Evolutionary conservation across 2,329 filamentous ascomycete genomes (phyloP).

Genomic region (Sporothrix pallida): DNA sequence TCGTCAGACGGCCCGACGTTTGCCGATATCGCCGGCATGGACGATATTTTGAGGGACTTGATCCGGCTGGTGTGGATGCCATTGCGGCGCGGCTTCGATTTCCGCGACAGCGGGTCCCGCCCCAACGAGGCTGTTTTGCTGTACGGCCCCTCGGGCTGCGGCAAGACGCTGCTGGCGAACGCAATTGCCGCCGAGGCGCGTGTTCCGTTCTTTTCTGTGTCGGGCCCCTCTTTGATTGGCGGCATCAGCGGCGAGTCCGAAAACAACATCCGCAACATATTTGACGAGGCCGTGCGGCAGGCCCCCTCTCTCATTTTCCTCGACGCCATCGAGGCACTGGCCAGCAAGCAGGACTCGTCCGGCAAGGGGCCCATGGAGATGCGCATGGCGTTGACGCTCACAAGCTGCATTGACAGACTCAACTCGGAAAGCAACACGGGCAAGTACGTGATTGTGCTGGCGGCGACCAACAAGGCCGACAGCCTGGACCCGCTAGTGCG

Average conservation of each 20-base stretch:
- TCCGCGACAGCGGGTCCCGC: slow-evolving; percentile 68
- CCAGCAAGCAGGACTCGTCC: slow-evolving; percentile 72
- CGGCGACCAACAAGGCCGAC: slow-evolving; percentile 87
- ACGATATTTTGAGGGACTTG: slow-evolving; percentile 71
- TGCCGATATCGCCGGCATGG: slow-evolving; percentile 76
- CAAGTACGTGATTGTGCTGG: slow-evolving; percentile 77
- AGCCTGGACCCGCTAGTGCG: slow-evolving; percentile 78
- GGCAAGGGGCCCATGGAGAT: slow-evolving; percentile 85
- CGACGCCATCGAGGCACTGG: slow-evolving; percentile 90
- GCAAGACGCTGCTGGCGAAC: slow-evolving; percentile 83
- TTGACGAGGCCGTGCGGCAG: slow-evolving; percentile 83
- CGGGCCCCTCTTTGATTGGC: slow-evolving; percentile 79
- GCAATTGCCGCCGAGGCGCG: slow-evolving; percentile 77
- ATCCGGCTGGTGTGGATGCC: slow-evolving; percentile 75
- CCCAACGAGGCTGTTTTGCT: slow-evolving; percentile 77
- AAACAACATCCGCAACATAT: slow-evolving; percentile 82
- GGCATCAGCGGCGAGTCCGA: slow-evolving; percentile 91
- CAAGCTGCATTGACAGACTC: slow-evolving; percentile 85
- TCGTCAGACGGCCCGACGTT: slow-evolving; percentile 72
- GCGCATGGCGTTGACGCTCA: slow-evolving; percentile 80
- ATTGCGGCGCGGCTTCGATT: slow-evolving; percentile 70
- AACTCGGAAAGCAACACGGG: slow-evolving; percentile 63
- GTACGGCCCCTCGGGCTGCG: slow-evolving; percentile 83
- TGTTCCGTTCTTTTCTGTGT: slow-evolving; percentile 80
- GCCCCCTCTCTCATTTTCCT: slow-evolving; percentile 92